Percentiles rank a stretch among this genome's conserved stretches.
Evolutionary conservation across 106 monocot species (phyloP).

Genomic region (Acorus gramineus): DNA sequence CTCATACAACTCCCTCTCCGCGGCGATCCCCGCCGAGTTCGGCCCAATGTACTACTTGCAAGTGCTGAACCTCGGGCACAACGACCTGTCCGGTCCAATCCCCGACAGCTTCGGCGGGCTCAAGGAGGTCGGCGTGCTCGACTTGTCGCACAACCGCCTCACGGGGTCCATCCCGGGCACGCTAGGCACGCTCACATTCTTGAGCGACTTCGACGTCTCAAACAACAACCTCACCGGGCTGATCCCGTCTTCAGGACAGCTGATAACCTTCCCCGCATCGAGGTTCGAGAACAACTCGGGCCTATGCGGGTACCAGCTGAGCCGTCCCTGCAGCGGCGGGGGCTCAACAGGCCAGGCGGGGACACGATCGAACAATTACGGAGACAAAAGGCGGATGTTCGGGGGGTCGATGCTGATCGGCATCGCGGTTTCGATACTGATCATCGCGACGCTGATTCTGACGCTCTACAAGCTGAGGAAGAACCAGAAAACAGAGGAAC

Average conservation of each 20-base stretch:
- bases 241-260: slow-evolving; percentile 63
- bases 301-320: slow-evolving; percentile 67
- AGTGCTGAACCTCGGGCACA: slow-evolving; percentile 72
- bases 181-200: slow-evolving; percentile 31
- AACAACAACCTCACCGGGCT: slow-evolving; percentile 65
- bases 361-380: neutral
- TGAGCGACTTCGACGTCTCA: slow-evolving; percentile 70
- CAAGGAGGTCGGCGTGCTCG: slow-evolving; percentile 33
- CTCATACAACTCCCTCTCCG: slow-evolving; percentile 50
- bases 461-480: slow-evolving; percentile 39
- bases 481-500: slow-evolving; percentile 19
- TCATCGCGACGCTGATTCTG: slow-evolving; percentile 18
- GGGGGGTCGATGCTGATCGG: slow-evolving; percentile 44
- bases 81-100: slow-evolving; percentile 47
- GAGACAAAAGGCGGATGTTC: slow-evolving; percentile 1
- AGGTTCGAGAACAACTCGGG: slow-evolving; percentile 61
- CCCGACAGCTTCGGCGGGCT: slow-evolving; percentile 39
- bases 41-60: slow-evolving; percentile 50
- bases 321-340: slow-evolving; percentile 19
- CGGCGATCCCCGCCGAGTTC: slow-evolving; percentile 40
- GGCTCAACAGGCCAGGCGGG: no score
- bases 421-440: slow-evolving; percentile 35
- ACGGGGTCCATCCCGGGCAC: slow-evolving; percentile 46
- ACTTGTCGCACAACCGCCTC: slow-evolving; percentile 64
- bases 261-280: slow-evolving; percentile 54